Base-by-base conservation (phyloP, 2,329 filamentous ascomycete genomes). In the Alternaria novae-zelandiae region DNA sequence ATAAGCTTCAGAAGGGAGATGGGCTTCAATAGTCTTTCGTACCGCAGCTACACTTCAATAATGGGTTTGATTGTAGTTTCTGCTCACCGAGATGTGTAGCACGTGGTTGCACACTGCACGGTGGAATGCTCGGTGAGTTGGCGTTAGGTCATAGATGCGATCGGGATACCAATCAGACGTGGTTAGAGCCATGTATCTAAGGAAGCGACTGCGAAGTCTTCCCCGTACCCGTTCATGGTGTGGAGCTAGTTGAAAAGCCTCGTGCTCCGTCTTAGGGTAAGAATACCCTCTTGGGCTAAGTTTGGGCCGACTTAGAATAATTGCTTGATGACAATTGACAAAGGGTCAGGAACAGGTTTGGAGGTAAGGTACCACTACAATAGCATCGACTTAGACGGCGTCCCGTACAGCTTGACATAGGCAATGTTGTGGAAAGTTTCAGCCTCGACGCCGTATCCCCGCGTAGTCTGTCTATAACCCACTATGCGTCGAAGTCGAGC, bases 221-320 rank as follows among this genome's bases (percentile, higher is more conserved):
- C 30, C 44, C 25, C 21, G 32, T 59, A 45, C 49, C 44, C 30
- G 30, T 51, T 59, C 20, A 41, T 30, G 25, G 43, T 30, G 28
- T 23, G 20, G 36, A 23, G 30, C 49, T 53, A 36, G 49, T 23
- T 32, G 49, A 41, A 53, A 53, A 53, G 49, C 13, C 49, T 41
- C 49, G 20, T 41, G 49, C 36, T 36, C 49, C 28, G 49, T 41
- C 20, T 32, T 53, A 53, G 67, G 69, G 32, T 68, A 54, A 13
- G 60, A 25, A 61, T 70, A 50, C 65, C 65, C 10, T 8, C 60
- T 70, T n/a, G 12, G 60, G 65, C 36, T 49, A 68, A 70, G 69
- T 41, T 23, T 32, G 59, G 56, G 55, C 61, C 59, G 55, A 54
- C 41, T 43, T 44, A 20, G 54, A 59, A 56, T 41, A 60, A 25